Evolutionary conservation across 352 stramenopile genomes (phyloP).

Genomic region (Phytopythium mirpurense): DNA sequence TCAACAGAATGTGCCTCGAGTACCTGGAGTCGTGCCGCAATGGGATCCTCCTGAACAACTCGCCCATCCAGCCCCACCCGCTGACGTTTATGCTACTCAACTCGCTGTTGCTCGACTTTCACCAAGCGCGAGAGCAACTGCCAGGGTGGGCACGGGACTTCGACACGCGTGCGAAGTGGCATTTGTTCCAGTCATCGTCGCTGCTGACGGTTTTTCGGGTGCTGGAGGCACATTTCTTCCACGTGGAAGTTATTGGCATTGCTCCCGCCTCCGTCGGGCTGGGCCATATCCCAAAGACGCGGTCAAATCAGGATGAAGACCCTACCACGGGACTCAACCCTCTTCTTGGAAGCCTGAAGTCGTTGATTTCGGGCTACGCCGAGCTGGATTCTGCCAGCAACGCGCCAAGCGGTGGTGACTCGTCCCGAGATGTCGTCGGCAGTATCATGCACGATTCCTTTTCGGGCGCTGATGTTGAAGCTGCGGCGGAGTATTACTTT

Average conservation of each 20-base stretch:
- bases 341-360: conserved; percentile 68
- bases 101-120: conserved; percentile 63
- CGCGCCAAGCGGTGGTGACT: conserved; percentile 4
- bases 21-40: conserved; percentile 71
- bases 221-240: conserved; percentile 81
- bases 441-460: conserved; percentile 33
- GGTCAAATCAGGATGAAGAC: conserved; percentile 12
- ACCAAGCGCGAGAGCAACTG: conserved; percentile 11
- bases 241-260: conserved; percentile 75
- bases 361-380: conserved; percentile 49
- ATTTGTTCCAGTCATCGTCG: conserved; percentile 54
- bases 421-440: conserved; percentile 27
- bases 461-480: conserved; percentile 31
- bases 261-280: conserved; percentile 79
- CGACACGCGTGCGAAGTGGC: conserved; percentile 40
- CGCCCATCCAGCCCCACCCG: conserved; percentile 69
- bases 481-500: conserved; percentile 41
- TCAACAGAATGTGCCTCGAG: conserved; percentile 65
- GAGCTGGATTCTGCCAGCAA: conserved; percentile 13
- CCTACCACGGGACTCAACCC: conserved; percentile 36
- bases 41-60: conserved; percentile 56
- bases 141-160: conserved; percentile 16
- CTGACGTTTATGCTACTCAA: conserved; percentile 88
- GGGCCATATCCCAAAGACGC: conserved; percentile 44
- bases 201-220: conserved; percentile 61